phyloP scores from a whole-genome alignment of 164 flowering plant species.

The Santalum album region DNA sequence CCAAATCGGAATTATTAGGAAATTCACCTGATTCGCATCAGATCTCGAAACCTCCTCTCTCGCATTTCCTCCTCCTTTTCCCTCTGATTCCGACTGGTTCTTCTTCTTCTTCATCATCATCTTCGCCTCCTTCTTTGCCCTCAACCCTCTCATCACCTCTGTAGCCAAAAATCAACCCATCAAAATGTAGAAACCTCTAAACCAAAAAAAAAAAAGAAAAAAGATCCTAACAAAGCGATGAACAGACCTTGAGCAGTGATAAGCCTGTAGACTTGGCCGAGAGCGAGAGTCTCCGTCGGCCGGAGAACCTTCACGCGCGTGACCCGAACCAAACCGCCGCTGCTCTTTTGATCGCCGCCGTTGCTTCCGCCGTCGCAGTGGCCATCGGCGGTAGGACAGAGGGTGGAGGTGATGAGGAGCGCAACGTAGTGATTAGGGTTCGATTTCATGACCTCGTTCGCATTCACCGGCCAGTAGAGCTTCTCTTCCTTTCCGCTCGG shows the following conservation, averaged over 20 bases:
- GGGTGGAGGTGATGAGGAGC: conserved; percentile 64
- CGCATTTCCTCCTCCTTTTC: neutral
- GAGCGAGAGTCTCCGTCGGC: conserved; percentile 67
- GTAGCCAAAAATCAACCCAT: neutral
- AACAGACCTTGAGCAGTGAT: conserved; percentile 62
- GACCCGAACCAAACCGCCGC: conserved; percentile 23
- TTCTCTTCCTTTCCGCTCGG: conserved; percentile 25
- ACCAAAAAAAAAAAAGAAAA: too few species aligned
- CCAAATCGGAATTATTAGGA: too few species aligned
- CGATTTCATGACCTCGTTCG: conserved; percentile 62
- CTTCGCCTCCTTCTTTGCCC: conserved; percentile 73
- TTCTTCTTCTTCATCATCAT: conserved; percentile 40
- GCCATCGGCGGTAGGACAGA: conserved; percentile 14
- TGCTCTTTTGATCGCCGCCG: neutral
- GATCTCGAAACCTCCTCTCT: conserved; percentile 18
- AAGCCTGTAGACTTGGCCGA: conserved; percentile 83
- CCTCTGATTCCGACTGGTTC: conserved; percentile 20
- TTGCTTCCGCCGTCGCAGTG: too few species aligned
- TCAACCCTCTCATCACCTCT: conserved; percentile 92
- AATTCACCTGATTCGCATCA: too few species aligned
- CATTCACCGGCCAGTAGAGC: conserved; percentile 57
- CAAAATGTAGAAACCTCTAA: neutral
- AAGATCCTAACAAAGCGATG: too few species aligned
- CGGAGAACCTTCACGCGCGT: conserved; percentile 75
- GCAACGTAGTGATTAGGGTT: conserved; percentile 91